Evolutionary conservation across 768 basidiomycete genomes (phyloP), one percentile per base, ranked within the genome.

Genomic region (Gautieria morchelliformis): DNA sequence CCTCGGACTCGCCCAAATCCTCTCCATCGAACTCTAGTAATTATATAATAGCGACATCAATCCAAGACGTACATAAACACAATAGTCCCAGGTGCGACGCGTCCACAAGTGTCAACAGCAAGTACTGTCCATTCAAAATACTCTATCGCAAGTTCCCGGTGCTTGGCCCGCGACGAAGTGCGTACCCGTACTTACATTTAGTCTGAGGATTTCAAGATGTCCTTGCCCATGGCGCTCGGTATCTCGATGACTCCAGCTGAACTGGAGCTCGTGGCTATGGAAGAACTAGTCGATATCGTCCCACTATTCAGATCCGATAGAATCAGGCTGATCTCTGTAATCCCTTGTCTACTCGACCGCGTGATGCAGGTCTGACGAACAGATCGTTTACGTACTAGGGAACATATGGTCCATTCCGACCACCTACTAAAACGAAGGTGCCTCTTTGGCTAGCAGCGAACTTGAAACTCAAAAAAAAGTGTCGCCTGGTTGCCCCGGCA

Each of bases 381-480:
- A n/a, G 32, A 33, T 46, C 24, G 58, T 61, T 24, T 52, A 46
- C 39, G 40, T 48, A 44, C 10, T 69, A 96, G 93, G 93, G 92
- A 53, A 85, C 86, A 53, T 96, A 92, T 64, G 96, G 96, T 2
- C 95, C 96, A 19, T 80, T 99, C 53, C 77, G 85, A 6, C 94
- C 96, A 1, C 95, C 95, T 5, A 79, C 82, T 58, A 87, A 88
- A 68, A 78, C 85, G 39, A 79, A 79, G 62, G 82, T 98, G n/a
- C 96, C 96, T 1, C 74, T 98, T 4, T 99, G 96, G 96, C 85
- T 99, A 76, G 96, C 95, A 0, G 74, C 89, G 3, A 92, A 95
- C 66, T 74, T 98, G 51, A 99, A 99, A 72, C 68, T 85, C 65
- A 96, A 97, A 76, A 88, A 89, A 68, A 94, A 93, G 70, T 97